Conservation (phyloP, 148 eudicot species). For the Beta vulgaris region DNA sequence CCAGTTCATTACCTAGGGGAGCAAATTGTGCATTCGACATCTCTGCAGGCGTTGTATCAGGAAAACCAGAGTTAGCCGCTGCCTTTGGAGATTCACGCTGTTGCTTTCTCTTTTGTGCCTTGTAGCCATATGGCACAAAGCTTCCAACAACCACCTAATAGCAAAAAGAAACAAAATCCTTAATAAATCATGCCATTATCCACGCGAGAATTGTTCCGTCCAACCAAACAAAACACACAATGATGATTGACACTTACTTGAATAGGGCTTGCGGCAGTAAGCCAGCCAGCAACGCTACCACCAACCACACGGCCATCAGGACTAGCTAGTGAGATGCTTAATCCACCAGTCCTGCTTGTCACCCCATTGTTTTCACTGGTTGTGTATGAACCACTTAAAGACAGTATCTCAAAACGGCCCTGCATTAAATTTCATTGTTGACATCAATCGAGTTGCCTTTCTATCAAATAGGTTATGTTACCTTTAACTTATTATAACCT, state of each 20-base stretch:
- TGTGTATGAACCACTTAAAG: conserved; percentile 65
- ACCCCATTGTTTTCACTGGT: conserved; percentile 50
- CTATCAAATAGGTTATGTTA: too few relatives aligned
- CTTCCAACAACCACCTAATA: conserved; percentile 61
- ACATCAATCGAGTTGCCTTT: background rate
- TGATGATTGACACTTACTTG: conserved; percentile 53
- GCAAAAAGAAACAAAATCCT: background rate
- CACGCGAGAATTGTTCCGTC: too few relatives aligned
- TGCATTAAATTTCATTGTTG: conserved; percentile 31
- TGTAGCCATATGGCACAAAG: conserved; percentile 40
- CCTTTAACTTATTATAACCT: too few relatives aligned
- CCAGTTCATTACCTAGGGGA: background rate
- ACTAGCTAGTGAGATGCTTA: conserved; percentile 76
- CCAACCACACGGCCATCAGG: conserved; percentile 88
- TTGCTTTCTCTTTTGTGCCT: conserved; percentile 44
- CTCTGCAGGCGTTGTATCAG: conserved; percentile 13
- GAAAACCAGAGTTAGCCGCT: conserved; percentile 1
- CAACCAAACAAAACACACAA: too few relatives aligned
- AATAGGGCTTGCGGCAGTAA: conserved; percentile 74
- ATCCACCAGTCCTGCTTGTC: conserved; percentile 60
- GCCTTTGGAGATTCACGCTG: conserved; percentile 29
- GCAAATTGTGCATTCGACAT: conserved; percentile 8
- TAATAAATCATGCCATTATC: too few relatives aligned
- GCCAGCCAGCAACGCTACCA: conserved; percentile 74
- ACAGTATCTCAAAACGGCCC: conserved; percentile 79